These are phyloP conservation scores for Candida mattraensis DNA, from an alignment of 805 yeast species.

Conservation along the genomic window DNA sequence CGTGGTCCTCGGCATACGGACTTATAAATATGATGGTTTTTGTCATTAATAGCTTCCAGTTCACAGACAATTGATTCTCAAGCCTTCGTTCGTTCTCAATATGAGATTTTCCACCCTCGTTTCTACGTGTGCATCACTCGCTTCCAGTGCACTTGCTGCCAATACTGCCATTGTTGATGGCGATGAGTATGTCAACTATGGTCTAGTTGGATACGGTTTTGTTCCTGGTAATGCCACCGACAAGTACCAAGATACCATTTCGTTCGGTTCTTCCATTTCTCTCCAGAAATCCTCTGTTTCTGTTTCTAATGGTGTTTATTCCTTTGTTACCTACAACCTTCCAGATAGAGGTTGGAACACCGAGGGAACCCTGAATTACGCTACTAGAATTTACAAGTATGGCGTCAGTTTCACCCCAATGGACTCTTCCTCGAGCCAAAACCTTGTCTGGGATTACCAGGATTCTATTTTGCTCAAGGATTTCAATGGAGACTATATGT, in stretches of 20 bases:
- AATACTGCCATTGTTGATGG: constrained; percentile 25
- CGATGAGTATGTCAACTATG: constrained; percentile 25
- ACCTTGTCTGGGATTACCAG: constrained; percentile 29
- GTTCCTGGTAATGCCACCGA: constrained; percentile 28
- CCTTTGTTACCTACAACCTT: constrained; percentile 30
- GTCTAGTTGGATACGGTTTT: constrained; percentile 32
- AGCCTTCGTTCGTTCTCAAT: neutral
- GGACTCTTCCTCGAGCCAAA: constrained; percentile 19
- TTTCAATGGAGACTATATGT: constrained; percentile 28
- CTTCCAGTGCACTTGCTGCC: constrained; percentile 15
- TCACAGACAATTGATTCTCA: too few species aligned
- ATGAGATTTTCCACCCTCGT: constrained; percentile 5
- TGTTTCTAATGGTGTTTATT: constrained; percentile 25
- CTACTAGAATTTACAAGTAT: constrained; percentile 28
- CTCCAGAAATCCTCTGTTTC: constrained; percentile 26
- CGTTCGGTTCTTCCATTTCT: constrained; percentile 34
- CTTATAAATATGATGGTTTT: too few species aligned
- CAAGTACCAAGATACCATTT: constrained; percentile 32
- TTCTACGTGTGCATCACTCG: constrained; percentile 9
- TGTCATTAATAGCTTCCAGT: too few species aligned
- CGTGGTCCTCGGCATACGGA: too few species aligned
- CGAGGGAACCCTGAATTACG: constrained; percentile 31
- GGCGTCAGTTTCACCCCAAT: constrained; percentile 27
- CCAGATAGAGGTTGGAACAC: constrained; percentile 38
- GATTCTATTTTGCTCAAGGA: constrained; percentile 33